phyloP scores from a whole-genome alignment of 2,329 filamentous ascomycete genomes.

The Pseudocercospora cruenta region DNA sequence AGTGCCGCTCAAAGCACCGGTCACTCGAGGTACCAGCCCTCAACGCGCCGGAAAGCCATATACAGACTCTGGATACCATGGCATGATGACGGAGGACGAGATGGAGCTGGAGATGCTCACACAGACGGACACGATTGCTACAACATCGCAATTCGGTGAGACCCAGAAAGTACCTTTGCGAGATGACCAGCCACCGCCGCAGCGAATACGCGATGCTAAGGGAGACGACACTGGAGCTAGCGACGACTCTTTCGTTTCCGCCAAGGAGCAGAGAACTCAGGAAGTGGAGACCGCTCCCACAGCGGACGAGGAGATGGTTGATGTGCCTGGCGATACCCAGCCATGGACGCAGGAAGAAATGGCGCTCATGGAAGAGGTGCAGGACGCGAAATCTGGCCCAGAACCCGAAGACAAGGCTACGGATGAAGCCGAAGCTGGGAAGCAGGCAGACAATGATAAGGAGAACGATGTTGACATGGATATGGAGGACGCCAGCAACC shows the following conservation, averaged over 20 bases:
- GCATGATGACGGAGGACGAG: slow-evolving; percentile 60
- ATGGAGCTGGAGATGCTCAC: slow-evolving; percentile 45
- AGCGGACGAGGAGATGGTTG: slow-evolving; percentile 23
- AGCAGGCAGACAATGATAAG: slow-evolving; percentile 29
- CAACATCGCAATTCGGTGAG: slow-evolving; percentile 22
- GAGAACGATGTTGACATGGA: slow-evolving; percentile 44
- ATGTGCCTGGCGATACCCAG: slow-evolving; percentile 20
- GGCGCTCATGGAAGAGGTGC: slow-evolving; percentile 35
- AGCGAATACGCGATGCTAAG: slow-evolving; percentile 29
- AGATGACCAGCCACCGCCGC: slow-evolving; percentile 37
- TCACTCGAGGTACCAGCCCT: slow-evolving; percentile 39
- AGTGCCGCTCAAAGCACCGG: slow-evolving; percentile 29
- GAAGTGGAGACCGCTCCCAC: slow-evolving; percentile 31
- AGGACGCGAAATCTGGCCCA: slow-evolving; percentile 20
- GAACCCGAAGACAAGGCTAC: slow-evolving; percentile 23
- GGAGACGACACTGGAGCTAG: slow-evolving; percentile 34
- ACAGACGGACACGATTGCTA: slow-evolving; percentile 22
- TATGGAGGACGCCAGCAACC: slow-evolving; percentile 47
- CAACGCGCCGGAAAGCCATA: slow-evolving; percentile 40
- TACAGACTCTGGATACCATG: slow-evolving; percentile 73
- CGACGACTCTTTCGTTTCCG: slow-evolving; percentile 54
- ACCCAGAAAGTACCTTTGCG: slow-evolving; percentile 29
- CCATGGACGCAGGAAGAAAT: slow-evolving; percentile 22
- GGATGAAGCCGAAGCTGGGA: slow-evolving; percentile 10
- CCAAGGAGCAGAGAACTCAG: slow-evolving; percentile 48